Conservation (phyloP, 2,329 filamentous ascomycete species). For the Pseudocercospora pini-densiflorae region DNA sequence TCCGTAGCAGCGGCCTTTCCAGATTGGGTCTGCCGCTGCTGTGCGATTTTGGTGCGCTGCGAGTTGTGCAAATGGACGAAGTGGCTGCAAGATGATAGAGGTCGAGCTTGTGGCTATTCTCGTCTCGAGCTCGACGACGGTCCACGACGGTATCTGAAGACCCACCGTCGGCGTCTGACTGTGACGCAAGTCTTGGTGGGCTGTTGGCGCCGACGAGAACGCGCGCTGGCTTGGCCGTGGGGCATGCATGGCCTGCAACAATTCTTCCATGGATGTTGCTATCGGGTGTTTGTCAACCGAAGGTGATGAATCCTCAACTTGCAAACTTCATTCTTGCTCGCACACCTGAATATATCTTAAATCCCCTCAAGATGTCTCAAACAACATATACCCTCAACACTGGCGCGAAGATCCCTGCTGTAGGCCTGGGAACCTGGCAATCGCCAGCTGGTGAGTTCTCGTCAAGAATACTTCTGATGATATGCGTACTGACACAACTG, state of each 20-base stretch:
- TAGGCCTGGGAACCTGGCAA: conserved; percentile 47
- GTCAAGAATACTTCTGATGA: background rate
- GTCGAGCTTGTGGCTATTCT: background rate
- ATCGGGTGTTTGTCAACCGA: conserved; percentile 2
- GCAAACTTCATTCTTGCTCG: conserved; percentile 12
- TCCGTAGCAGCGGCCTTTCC: background rate
- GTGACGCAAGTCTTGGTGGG: background rate
- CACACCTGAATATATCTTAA: conserved; percentile 11
- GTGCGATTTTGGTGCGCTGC: background rate
- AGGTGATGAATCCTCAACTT: conserved; percentile 10
- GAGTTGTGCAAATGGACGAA: background rate
- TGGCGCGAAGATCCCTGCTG: conserved; percentile 44
- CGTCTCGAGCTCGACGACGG: background rate
- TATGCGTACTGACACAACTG: conserved; percentile 6
- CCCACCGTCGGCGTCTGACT: background rate
- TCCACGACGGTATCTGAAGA: background rate
- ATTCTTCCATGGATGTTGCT: background rate
- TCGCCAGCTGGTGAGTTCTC: conserved; percentile 21
- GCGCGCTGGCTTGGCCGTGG: background rate
- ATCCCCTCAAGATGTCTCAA: conserved; percentile 32
- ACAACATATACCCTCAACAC: conserved; percentile 43
- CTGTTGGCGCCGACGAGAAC: background rate
- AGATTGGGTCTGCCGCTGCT: background rate
- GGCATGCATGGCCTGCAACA: background rate
- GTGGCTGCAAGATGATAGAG: background rate